These are phyloP conservation scores for Exophiala sp. DNA, from an alignment of 2,329 filamentous ascomycete genomes.

Conservation along the genomic window DNA sequence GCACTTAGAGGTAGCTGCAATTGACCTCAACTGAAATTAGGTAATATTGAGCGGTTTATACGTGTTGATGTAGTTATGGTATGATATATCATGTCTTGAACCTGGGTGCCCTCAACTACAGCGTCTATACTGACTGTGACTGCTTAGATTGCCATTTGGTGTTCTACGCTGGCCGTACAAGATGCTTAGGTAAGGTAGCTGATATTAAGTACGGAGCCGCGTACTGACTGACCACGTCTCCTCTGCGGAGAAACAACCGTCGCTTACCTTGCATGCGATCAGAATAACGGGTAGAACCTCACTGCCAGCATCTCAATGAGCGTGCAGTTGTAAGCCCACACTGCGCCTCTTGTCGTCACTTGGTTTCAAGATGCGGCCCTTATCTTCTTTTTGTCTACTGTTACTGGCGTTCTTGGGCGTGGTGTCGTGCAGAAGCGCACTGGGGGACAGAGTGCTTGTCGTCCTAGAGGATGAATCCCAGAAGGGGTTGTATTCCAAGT, in stretches of 20 bases:
- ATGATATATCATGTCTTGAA: too few relatives aligned
- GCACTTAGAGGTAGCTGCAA: too few relatives aligned
- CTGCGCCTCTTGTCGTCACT: background rate
- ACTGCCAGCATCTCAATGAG: conserved; percentile 8
- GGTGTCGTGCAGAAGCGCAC: conserved; percentile 70
- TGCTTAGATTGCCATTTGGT: background rate
- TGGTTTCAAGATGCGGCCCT: conserved; percentile 61
- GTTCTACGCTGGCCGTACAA: background rate
- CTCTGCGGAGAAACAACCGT: conserved; percentile 13
- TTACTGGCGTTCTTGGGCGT: conserved; percentile 60
- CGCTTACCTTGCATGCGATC: too few relatives aligned
- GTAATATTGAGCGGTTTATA: too few relatives aligned
- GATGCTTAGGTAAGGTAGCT: too few relatives aligned
- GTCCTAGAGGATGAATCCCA: conserved; percentile 77
- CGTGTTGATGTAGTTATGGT: too few relatives aligned
- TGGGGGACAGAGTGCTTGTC: conserved; percentile 74
- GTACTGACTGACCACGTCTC: conserved; percentile 10
- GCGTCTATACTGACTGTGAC: too few relatives aligned
- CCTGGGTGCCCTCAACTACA: too few relatives aligned
- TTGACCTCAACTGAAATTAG: too few relatives aligned
- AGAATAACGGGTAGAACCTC: background rate
- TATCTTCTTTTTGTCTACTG: conserved; percentile 51
- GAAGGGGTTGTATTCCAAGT: conserved; percentile 75
- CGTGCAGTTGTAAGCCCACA: conserved; percentile 3
- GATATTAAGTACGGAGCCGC: background rate